Conservation (phyloP, 2,329 filamentous ascomycete species). For the Microdochium nivale region DNA sequence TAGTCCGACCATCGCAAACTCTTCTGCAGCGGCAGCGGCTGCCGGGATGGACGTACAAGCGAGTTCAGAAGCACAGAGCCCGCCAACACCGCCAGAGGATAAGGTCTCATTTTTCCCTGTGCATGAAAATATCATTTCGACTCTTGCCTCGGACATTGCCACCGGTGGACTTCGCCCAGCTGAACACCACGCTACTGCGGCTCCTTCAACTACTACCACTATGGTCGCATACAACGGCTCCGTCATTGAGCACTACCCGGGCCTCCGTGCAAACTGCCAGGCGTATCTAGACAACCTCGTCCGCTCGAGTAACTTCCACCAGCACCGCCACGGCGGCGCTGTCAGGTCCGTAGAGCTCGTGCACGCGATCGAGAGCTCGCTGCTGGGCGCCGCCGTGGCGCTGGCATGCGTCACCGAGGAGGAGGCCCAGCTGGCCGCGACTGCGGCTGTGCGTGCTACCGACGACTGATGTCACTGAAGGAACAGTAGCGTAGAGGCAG, state of each 20-base stretch:
- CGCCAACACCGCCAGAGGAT: slow-evolving; percentile 12
- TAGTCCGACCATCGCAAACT: neutral
- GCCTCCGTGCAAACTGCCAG: slow-evolving; percentile 56
- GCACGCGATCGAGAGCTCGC: slow-evolving; percentile 63
- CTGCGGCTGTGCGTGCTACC: neutral
- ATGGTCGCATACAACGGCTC: slow-evolving; percentile 72
- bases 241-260: slow-evolving; percentile 70
- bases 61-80: neutral
- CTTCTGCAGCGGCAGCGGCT: neutral
- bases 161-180: no score
- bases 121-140: neutral
- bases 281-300: slow-evolving; percentile 41
- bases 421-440: neutral
- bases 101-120: slow-evolving; percentile 16
- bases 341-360: slow-evolving; percentile 47
- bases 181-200: neutral
- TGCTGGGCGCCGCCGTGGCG: slow-evolving; percentile 68
- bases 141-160: no score
- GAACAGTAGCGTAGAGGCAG: neutral
- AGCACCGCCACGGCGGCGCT: slow-evolving; percentile 20
- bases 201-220: slow-evolving; percentile 28
- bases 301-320: slow-evolving; percentile 36
- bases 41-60: slow-evolving; percentile 1
- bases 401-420: slow-evolving; percentile 33
- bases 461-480: neutral